These are phyloP conservation scores for Oryza longistaminata DNA, from an alignment of 176 grass and related monocot species.

Conservation along the genomic window DNA sequence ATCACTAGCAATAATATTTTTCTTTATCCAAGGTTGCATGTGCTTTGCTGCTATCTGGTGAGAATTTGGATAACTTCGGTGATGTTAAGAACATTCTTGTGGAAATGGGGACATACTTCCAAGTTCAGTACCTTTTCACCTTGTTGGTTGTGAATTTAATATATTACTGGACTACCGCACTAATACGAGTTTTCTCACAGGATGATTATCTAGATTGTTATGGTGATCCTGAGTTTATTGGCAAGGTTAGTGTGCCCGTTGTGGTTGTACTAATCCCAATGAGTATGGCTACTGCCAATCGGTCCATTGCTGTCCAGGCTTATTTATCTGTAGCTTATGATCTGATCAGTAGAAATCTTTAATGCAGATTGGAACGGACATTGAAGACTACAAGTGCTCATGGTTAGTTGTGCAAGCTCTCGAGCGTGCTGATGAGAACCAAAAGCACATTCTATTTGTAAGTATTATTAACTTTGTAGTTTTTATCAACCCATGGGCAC, in stretches of 20 bases:
- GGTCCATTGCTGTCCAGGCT: neutral
- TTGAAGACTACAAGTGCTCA: slow-evolving; percentile 96
- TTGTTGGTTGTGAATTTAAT: neutral
- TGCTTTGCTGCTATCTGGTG: slow-evolving; percentile 76
- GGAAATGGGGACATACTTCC: slow-evolving; percentile 97
- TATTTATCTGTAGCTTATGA: slow-evolving; percentile 22
- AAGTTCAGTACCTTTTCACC: slow-evolving; percentile 67
- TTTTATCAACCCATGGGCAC: slow-evolving; percentile 19
- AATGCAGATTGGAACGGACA: slow-evolving; percentile 92
- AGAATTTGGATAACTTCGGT: slow-evolving; percentile 81
- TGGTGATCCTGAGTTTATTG: slow-evolving; percentile 90
- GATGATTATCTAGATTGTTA: slow-evolving; percentile 99
- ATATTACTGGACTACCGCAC: slow-evolving; percentile 30
- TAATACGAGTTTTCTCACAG: slow-evolving; percentile 39
- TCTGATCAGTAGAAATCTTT: slow-evolving; percentile 37
- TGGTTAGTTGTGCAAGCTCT: slow-evolving; percentile 98
- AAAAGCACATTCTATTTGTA: slow-evolving; percentile 71
- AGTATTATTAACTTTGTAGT: slow-evolving; percentile 24
- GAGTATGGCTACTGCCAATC: neutral
- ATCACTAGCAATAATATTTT: slow-evolving; percentile 18
- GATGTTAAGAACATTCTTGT: slow-evolving; percentile 92
- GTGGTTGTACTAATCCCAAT: neutral
- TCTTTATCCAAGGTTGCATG: slow-evolving; percentile 75
- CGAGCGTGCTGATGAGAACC: slow-evolving; percentile 56
- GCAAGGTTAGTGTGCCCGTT: slow-evolving; percentile 59